Percentiles rank a stretch among this genome's conserved stretches.
These are phyloP conservation scores for Nitzschia sp. DNA, from an alignment of 108 stramenopile species.

Conservation along the genomic window DNA sequence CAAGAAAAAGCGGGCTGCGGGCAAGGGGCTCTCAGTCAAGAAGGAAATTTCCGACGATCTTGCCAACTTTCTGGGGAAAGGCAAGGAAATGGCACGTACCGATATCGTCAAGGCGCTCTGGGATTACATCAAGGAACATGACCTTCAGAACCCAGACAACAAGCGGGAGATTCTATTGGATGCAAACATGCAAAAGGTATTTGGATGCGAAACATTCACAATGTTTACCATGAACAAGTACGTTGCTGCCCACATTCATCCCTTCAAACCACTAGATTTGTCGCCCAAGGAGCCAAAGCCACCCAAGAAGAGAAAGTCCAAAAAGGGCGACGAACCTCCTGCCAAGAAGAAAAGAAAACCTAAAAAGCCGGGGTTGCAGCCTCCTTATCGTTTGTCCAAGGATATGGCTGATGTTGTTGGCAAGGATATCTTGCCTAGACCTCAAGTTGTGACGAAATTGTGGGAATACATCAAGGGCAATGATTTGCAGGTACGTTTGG, in stretches of 20 bases:
- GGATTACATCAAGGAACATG: constrained; percentile 80
- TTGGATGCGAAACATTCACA: constrained; percentile 70
- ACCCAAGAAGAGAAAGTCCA: constrained; percentile 33
- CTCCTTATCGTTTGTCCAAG: constrained; percentile 71
- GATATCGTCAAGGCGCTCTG: constrained; percentile 81
- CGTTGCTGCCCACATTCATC: constrained; percentile 68
- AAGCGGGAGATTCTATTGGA: constrained; percentile 78
- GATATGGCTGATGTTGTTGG: constrained; percentile 68
- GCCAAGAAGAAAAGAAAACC: constrained; percentile 49
- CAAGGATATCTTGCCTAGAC: constrained; percentile 65
- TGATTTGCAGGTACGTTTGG: constrained; percentile 58
- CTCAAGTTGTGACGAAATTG: constrained; percentile 76
- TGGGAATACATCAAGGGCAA: constrained; percentile 89
- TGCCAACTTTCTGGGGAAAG: constrained; percentile 59
- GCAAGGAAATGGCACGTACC: constrained; percentile 64
- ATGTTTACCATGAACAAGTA: constrained; percentile 92
- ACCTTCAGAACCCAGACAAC: constrained; percentile 87
- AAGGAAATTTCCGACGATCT: constrained; percentile 68
- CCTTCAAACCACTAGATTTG: constrained; percentile 78
- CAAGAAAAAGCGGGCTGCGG: constrained; percentile 9
- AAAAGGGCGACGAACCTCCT: constrained; percentile 15
- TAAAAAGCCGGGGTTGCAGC: constrained; percentile 61
- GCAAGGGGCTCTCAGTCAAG: constrained; percentile 37
- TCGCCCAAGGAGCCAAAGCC: constrained; percentile 42
- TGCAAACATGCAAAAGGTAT: constrained; percentile 64